These are phyloP conservation scores for Gymnopilus dilepis DNA, from an alignment of 768 basidiomycete species.

Conservation along the genomic window DNA sequence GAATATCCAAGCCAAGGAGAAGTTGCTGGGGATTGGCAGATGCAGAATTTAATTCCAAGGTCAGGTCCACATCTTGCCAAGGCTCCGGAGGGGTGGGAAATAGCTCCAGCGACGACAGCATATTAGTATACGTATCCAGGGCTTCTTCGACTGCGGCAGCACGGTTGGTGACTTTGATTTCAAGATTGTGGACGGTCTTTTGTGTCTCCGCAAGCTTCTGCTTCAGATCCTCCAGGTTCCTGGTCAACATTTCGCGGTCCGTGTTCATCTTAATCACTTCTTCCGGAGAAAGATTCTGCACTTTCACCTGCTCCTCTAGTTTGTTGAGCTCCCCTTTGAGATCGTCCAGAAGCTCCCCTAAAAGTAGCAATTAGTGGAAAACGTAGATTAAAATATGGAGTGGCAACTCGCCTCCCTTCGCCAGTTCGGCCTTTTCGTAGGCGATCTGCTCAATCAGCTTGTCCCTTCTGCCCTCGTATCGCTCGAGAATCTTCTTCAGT, in stretches of 20 bases:
- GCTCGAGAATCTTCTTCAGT: conserved; percentile 74
- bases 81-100: conserved; percentile 77
- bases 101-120: conserved; percentile 76
- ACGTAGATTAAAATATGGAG: conserved; percentile 1
- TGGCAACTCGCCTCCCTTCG: conserved; percentile 50
- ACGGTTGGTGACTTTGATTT: conserved; percentile 82
- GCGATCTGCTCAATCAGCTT: conserved; percentile 70
- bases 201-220: conserved; percentile 77
- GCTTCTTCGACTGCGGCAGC: conserved; percentile 84
- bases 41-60: conserved; percentile 81
- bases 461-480: conserved; percentile 72
- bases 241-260: conserved; percentile 80
- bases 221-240: conserved; percentile 77
- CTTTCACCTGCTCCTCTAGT: conserved; percentile 71
- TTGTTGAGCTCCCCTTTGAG: conserved; percentile 68
- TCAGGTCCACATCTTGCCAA: conserved; percentile 75
- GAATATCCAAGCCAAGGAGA: conserved; percentile 70
- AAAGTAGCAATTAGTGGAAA: conserved; percentile 8
- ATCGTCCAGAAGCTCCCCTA: conserved; percentile 67
- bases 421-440: conserved; percentile 68
- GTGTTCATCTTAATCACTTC: conserved; percentile 92
- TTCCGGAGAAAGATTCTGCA: conserved; percentile 89
- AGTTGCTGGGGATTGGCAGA: conserved; percentile 72
- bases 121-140: conserved; percentile 76
- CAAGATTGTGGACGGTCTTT: conserved; percentile 74